Conservation (phyloP, 2,329 filamentous ascomycete species). For the Exophiala aquamarina region DNA sequence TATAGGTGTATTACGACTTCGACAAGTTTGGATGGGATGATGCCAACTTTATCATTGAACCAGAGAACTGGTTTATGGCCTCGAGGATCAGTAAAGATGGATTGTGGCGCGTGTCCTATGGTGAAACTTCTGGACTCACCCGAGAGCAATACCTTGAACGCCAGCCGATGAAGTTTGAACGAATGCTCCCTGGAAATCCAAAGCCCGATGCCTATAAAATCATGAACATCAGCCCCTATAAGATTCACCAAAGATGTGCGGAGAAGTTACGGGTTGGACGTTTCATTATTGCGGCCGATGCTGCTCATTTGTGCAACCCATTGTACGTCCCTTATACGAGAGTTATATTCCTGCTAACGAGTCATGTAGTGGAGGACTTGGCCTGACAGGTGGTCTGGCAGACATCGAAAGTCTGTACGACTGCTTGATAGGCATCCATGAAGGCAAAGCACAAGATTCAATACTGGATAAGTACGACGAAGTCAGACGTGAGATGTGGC, state of each 20-base stretch:
- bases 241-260: constrained; percentile 61
- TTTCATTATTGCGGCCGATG: constrained; percentile 59
- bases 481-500: constrained; percentile 40
- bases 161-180: constrained; percentile 55
- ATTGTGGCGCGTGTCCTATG: constrained; percentile 64
- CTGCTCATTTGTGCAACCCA: constrained; percentile 56
- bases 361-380: constrained; percentile 54
- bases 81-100: constrained; percentile 59
- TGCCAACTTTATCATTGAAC: constrained; percentile 57
- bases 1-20: not conserved
- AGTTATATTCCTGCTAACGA: not conserved
- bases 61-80: constrained; percentile 62
- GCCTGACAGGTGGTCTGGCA: constrained; percentile 62
- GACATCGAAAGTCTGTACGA: constrained; percentile 63
- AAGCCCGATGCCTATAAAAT: constrained; percentile 59
- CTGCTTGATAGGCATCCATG: constrained; percentile 50
- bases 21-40: not conserved
- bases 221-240: constrained; percentile 59
- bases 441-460: constrained; percentile 36
- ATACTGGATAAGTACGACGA: constrained; percentile 46
- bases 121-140: constrained; percentile 54
- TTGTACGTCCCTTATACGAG: not conserved
- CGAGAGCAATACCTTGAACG: constrained; percentile 54
- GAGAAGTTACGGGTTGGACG: constrained; percentile 56
- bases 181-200: constrained; percentile 60